Evolutionary conservation across 2,329 filamentous ascomycete species (phyloP).

Genomic region (Epichloe amarillans): DNA sequence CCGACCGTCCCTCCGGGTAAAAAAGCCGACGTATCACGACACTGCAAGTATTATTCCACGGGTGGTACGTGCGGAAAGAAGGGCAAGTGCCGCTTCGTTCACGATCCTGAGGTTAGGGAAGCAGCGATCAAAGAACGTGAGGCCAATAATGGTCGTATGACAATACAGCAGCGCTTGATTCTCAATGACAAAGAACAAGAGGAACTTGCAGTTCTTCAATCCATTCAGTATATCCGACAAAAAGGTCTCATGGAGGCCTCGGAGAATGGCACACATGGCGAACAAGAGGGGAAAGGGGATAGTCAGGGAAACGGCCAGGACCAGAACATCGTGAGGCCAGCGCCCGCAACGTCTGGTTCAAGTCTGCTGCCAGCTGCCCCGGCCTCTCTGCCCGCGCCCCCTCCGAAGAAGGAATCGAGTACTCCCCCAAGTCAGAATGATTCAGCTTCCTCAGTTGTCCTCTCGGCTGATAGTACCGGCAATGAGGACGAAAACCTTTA

Average conservation of each 20-base stretch:
- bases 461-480: conserved; percentile 19
- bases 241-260: conserved; percentile 35
- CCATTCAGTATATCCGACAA: conserved; percentile 50
- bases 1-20: conserved; percentile 32
- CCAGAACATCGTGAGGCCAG: conserved; percentile 4
- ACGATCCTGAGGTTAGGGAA: conserved; percentile 49
- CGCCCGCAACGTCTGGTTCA: conserved; percentile 5
- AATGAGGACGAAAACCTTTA: conserved; percentile 21
- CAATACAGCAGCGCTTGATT: conserved; percentile 50
- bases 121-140: conserved; percentile 51
- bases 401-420: conserved; percentile 19
- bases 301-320: conserved; percentile 8
- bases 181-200: conserved; percentile 58
- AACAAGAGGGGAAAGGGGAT: conserved; percentile 6
- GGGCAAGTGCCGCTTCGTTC: conserved; percentile 62
- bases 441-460: conserved; percentile 16
- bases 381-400: conserved; percentile 24
- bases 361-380: conserved; percentile 26
- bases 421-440: conserved; percentile 19
- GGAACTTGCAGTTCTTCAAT: conserved; percentile 51
- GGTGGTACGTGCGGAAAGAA: conserved; percentile 58
- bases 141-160: conserved; percentile 51
- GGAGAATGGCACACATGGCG: conserved; percentile 5
- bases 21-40: conserved; percentile 48
- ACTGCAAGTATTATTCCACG: conserved; percentile 60